phyloP scores from a whole-genome alignment of 2,329 filamentous ascomycete species.

The Neonectria magnoliae region DNA sequence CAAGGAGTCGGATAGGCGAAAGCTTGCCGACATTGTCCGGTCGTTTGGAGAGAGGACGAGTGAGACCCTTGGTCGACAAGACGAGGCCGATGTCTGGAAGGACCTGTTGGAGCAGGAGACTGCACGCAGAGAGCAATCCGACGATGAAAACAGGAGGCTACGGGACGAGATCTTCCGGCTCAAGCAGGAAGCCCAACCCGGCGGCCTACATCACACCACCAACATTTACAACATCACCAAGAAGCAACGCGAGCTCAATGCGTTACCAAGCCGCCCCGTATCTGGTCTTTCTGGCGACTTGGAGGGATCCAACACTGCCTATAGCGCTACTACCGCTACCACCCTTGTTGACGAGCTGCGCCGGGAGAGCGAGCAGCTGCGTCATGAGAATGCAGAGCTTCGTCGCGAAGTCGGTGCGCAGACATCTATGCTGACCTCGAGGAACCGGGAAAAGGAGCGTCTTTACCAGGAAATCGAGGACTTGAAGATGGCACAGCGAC shows the following conservation, averaged over 20 bases:
- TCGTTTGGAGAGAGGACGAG: slow-evolving; percentile 60
- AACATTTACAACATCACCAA: slow-evolving; percentile 73
- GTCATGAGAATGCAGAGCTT: slow-evolving; percentile 92
- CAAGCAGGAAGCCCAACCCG: slow-evolving; percentile 62
- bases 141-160: slow-evolving; percentile 86
- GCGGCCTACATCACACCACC: slow-evolving; percentile 65
- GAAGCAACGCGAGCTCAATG: slow-evolving; percentile 58
- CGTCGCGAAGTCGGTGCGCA: slow-evolving; percentile 93
- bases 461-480: slow-evolving; percentile 98
- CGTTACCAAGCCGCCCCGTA: slow-evolving; percentile 60
- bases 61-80: slow-evolving; percentile 63
- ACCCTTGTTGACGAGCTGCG: slow-evolving; percentile 81
- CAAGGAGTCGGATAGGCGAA: slow-evolving; percentile 86
- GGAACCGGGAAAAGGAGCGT: slow-evolving; percentile 93
- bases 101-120: slow-evolving; percentile 94
- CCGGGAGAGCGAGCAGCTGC: slow-evolving; percentile 76
- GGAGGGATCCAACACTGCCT: slow-evolving; percentile 61
- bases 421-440: slow-evolving; percentile 95
- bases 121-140: slow-evolving; percentile 85
- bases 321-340: slow-evolving; percentile 69
- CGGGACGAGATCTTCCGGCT: slow-evolving; percentile 85
- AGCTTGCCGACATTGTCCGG: slow-evolving; percentile 82
- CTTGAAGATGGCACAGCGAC: slow-evolving; percentile 86
- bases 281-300: slow-evolving; percentile 61
- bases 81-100: slow-evolving; percentile 88